A percentile compares a stretch with the other conserved stretches of the same genome.
These are phyloP conservation scores for Lichtheimia ornata DNA, from an alignment of 371 early-diverging fungal species.

Conservation along the genomic window DNA sequence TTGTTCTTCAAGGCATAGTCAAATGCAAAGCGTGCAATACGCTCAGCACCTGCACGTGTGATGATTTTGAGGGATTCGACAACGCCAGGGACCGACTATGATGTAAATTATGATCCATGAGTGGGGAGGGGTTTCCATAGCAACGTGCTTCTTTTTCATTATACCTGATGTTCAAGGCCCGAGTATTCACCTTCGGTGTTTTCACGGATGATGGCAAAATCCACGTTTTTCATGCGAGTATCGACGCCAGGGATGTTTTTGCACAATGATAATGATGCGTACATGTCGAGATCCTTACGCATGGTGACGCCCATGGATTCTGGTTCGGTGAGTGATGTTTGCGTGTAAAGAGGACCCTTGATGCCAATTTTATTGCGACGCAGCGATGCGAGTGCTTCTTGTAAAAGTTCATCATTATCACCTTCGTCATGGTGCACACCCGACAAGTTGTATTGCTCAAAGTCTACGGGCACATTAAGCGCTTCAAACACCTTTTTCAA, in stretches of 20 bases:
- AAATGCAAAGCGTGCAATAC: slow-evolving; percentile 97
- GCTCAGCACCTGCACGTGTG: slow-evolving; percentile 91
- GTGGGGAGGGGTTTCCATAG: background rate
- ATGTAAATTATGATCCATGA: background rate
- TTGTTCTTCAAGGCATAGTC: slow-evolving; percentile 95
- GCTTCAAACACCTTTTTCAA: slow-evolving; percentile 94
- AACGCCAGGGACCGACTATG: slow-evolving; percentile 89
- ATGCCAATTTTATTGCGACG: slow-evolving; percentile 93
- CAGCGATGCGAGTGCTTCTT: slow-evolving; percentile 89
- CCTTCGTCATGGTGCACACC: slow-evolving; percentile 77
- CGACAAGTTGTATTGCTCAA: slow-evolving; percentile 92
- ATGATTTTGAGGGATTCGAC: slow-evolving; percentile 97
- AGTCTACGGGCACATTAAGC: slow-evolving; percentile 91
- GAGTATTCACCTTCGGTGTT: slow-evolving; percentile 99
- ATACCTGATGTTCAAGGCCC: slow-evolving; percentile 95
- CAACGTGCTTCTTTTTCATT: slow-evolving; percentile 4
- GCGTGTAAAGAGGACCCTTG: slow-evolving; percentile 95
- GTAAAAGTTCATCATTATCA: slow-evolving; percentile 69
- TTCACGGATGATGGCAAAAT: slow-evolving; percentile 97
- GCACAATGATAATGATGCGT: slow-evolving; percentile 85
- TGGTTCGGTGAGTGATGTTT: slow-evolving; percentile 81
- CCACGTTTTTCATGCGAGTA: slow-evolving; percentile 86
- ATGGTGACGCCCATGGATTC: slow-evolving; percentile 91
- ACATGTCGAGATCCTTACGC: slow-evolving; percentile 96
- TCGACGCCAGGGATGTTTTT: slow-evolving; percentile 82